phyloP scores from a whole-genome alignment of 306 rosid species.

The Canavalia ensiformis region DNA sequence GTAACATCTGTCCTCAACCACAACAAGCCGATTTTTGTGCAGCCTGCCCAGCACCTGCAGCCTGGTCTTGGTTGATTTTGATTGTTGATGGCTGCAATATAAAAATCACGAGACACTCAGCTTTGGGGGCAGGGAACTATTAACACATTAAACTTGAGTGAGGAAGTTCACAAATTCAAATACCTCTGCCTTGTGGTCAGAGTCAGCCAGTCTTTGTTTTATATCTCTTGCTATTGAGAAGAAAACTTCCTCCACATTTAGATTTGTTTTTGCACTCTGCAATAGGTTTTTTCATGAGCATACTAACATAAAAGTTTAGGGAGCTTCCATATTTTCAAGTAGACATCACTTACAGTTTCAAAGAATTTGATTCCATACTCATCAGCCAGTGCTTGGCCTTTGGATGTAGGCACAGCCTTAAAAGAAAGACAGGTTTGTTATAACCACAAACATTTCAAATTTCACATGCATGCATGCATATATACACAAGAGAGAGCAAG shows the following conservation, averaged over 20 bases:
- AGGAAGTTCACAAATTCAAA: constrained; percentile 17
- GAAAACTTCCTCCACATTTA: constrained; percentile 95
- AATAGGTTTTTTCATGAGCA: constrained; percentile 47
- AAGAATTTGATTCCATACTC: constrained; percentile 97
- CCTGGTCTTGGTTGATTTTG: constrained; percentile 80
- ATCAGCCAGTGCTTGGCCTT: constrained; percentile 97
- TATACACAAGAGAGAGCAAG: not conserved
- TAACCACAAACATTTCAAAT: constrained; percentile 34
- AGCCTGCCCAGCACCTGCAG: constrained; percentile 67
- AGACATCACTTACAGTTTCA: constrained; percentile 83
- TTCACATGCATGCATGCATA: not conserved
- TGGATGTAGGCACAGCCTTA: constrained; percentile 94
- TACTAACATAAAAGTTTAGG: constrained; percentile 1
- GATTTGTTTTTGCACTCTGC: constrained; percentile 98
- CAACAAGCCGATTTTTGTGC: constrained; percentile 86
- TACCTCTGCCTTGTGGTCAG: constrained; percentile 86
- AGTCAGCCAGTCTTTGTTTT: constrained; percentile 90
- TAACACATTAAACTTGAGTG: not conserved
- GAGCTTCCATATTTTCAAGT: constrained; percentile 32
- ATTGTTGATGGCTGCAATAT: constrained; percentile 75
- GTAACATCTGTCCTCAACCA: constrained; percentile 59
- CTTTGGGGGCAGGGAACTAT: not conserved
- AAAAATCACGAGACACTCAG: constrained; percentile 1
- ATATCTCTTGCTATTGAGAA: constrained; percentile 92
- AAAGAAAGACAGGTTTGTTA: constrained; percentile 6